Evolutionary conservation across 495 filamentous ascomycete genomes (phyloP), one percentile per base, ranked within the genome.

Genomic region (Glonium stellatum): DNA sequence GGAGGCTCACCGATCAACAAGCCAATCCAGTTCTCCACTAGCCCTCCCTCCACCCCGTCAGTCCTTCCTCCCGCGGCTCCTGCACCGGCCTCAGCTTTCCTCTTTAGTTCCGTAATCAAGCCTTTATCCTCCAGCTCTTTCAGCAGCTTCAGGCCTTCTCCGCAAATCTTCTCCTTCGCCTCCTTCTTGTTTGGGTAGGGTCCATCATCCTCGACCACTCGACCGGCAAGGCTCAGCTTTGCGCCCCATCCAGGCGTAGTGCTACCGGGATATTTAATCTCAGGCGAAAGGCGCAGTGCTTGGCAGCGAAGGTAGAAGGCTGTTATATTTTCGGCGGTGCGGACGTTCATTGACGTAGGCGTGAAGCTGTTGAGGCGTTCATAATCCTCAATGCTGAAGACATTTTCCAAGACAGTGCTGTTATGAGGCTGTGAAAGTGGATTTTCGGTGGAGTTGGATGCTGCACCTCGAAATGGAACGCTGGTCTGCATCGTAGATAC

Each of bases 151-250:
- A 67, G 21, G 6, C 35, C 57, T 27, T 25, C 36, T 47, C 21
- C 59, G 41, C 52, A 54, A 11, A 66, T 42, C 11, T 25, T 58
- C 44, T 71, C 70, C 54, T 72, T 72, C 1, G 58, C 69, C 44
- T 58, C 52, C 34, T 59, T 55, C 58, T 69, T 69, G 39, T 15
- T 64, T 4, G 18, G 5, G 36, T 31, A 62, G 8, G 18, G 35
- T 4, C 58, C 47, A 0, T 13, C 0, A n/a, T 48, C 58, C 39
- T 49, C 22, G 22, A 62, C 5, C 25, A 52, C 47, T n/a, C 35
- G 22, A 3, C 55, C 66, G 25, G 23, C 10, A 50, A 66, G 42
- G 10, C 4, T 34, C 13, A 57, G 34, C 47, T 31, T 54, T 3
- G 51, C 63, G 25, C n/a, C 35, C 66, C 66, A 68, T 1, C 60